phyloP scores from a whole-genome alignment of 2,329 filamentous ascomycete genomes.

The Ophiocordyceps camponoti-floridani region DNA sequence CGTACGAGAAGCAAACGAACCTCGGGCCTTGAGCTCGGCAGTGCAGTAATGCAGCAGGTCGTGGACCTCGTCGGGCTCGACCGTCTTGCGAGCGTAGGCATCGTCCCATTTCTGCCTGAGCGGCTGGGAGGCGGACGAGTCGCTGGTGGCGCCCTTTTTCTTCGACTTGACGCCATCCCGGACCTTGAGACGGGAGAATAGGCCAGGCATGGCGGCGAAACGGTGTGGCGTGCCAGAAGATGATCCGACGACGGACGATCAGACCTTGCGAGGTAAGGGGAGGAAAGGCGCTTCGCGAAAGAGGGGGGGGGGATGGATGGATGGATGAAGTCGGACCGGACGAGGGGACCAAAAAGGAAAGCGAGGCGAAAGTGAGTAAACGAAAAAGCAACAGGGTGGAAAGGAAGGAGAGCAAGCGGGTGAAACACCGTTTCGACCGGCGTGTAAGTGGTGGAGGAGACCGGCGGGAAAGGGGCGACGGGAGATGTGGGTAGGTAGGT shows the following conservation, averaged over 20 bases:
- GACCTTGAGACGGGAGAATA: slow-evolving; percentile 52
- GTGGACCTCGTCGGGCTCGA: slow-evolving; percentile 80
- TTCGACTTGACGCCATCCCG: slow-evolving; percentile 49
- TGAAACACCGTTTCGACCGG: neutral
- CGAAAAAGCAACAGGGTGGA: neutral
- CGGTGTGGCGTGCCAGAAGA: neutral
- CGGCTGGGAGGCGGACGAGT: slow-evolving; percentile 32
- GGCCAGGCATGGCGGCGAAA: slow-evolving; percentile 29
- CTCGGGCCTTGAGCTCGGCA: slow-evolving; percentile 82
- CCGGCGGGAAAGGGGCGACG: neutral
- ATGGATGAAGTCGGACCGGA: neutral
- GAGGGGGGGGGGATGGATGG: neutral
- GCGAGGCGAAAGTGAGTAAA: neutral
- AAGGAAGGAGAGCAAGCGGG: neutral
- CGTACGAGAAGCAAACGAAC: slow-evolving; percentile 30
- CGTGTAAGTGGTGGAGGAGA: slow-evolving; percentile 2
- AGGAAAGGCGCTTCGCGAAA: neutral
- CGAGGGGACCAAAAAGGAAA: slow-evolving; percentile 1
- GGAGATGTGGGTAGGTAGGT: neutral
- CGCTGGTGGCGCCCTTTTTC: slow-evolving; percentile 45
- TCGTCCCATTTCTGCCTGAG: slow-evolving; percentile 71
- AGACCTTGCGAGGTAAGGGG: neutral
- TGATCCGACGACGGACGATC: neutral
- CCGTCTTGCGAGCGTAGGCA: slow-evolving; percentile 64
- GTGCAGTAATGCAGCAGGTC: slow-evolving; percentile 76